Conservation (phyloP, 139 green algal genomes). For the Microglena sp. region DNA sequence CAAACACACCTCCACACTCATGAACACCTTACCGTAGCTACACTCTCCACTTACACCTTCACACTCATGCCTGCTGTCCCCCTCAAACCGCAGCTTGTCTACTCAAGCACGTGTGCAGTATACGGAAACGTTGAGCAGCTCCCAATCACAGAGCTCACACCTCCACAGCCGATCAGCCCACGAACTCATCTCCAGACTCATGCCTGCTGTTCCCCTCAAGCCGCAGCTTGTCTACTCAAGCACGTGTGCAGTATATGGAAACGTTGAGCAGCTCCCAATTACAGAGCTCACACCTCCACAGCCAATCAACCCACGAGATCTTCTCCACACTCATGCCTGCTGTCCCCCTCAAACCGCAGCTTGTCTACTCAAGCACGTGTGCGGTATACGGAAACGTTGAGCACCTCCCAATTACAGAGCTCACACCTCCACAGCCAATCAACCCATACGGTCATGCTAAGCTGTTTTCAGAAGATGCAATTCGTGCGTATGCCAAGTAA, state of each 20-base stretch:
- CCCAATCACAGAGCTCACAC: conserved; percentile 64
- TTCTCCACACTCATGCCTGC: too few species aligned
- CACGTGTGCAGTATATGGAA: conserved; percentile 43
- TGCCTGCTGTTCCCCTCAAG: too few species aligned
- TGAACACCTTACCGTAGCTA: too few species aligned
- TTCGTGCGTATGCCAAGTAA: conserved; percentile 1
- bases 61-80: too few species aligned
- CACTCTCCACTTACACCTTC: too few species aligned
- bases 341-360: too few species aligned
- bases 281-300: conserved; percentile 55
- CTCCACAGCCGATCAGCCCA: conserved; percentile 53
- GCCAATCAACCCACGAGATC: conserved; percentile 29
- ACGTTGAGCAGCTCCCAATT: conserved; percentile 50
- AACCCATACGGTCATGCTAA: conserved; percentile 51
- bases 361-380: neutral
- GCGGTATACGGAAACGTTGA: conserved; percentile 53
- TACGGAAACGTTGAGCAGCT: conserved; percentile 57
- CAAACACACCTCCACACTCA: too few species aligned
- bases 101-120: too few species aligned
- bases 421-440: conserved; percentile 51
- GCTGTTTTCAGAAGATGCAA: conserved; percentile 48
- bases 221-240: neutral
- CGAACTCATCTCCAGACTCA: too few species aligned
- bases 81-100: neutral
- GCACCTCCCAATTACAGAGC: conserved; percentile 59